Evolutionary conservation across 495 filamentous ascomycete genomes (phyloP).

Genomic region (Penicillium nucicola): DNA sequence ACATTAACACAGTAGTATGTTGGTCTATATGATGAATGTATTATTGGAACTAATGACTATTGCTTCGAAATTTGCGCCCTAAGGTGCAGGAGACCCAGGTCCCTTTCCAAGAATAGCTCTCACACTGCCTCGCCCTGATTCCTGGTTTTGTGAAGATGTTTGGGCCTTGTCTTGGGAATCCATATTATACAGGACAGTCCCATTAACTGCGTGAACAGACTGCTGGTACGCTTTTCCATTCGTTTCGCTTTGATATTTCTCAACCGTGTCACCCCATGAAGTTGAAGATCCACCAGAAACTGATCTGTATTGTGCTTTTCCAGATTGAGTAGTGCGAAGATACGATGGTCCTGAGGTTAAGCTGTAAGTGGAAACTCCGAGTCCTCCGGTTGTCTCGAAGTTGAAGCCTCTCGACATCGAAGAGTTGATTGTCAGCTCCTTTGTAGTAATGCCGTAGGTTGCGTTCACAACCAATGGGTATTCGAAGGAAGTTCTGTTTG

Average conservation of each 20-base stretch:
- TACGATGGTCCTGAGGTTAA: constrained; percentile 28
- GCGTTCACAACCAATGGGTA: constrained; percentile 65
- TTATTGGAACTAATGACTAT: too few relatives aligned
- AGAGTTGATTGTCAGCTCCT: constrained; percentile 58
- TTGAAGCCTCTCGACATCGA: constrained; percentile 57
- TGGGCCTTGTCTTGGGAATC: constrained; percentile 4
- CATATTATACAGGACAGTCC: constrained; percentile 36
- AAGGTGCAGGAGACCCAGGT: not conserved
- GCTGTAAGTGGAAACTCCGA: constrained; percentile 54
- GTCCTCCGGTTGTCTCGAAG: constrained; percentile 36
- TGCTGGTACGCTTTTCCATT: constrained; percentile 43
- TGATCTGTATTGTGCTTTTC: constrained; percentile 24
- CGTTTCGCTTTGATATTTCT: constrained; percentile 21
- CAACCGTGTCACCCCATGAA: constrained; percentile 27
- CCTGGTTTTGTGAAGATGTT: not conserved
- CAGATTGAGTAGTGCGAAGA: constrained; percentile 29
- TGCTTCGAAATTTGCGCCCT: too few relatives aligned
- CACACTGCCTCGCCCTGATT: constrained; percentile 12
- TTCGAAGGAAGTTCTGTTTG: constrained; percentile 45
- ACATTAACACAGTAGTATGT: too few relatives aligned
- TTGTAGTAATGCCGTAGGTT: constrained; percentile 42
- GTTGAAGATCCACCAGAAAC: constrained; percentile 18
- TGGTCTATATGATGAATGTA: too few relatives aligned
- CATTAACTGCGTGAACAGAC: constrained; percentile 51
- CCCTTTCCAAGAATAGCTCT: constrained; percentile 22